Base-by-base conservation (phyloP, 345 rosid species). In the Salix dunnii region DNA sequence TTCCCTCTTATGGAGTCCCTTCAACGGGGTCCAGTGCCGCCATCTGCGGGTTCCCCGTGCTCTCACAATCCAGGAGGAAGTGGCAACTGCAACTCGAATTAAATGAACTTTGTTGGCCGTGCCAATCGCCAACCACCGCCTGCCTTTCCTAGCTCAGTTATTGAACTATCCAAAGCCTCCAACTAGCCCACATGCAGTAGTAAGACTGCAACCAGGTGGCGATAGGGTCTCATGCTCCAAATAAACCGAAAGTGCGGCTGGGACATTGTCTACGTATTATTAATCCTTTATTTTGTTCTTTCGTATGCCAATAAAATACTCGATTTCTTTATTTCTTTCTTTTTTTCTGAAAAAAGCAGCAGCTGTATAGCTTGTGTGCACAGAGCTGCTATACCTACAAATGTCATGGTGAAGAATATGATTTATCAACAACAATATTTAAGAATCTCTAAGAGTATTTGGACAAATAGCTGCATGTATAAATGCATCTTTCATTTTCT, bases 91-190 rank as follows among this genome's bases (percentile, higher is more conserved):
- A 2, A 18, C 3, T 31, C 77, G 74, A 70, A 31, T 10, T 65
- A 25, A 43, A 79, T 72, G 77, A 84, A 84, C 77, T 77, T 72
- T 9, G 85, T 79, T 35, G 84, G 82, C 74, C 81, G 27, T 20
- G 23, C 27, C 76, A 28, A 40, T 36, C 71, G 30, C 8, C 86
- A 73, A 0, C 72, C 82, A 18, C 76, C 78, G 0, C 55, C 74
- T 2, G 8, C 74, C 2, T 48, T 66, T 28, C 70, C 68, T 0
- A 10, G 20, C 67, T 40, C 64, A 3, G 21, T 27, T 16, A 28
- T 20, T 33, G 61, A n/a, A 6, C 28, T n/a, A 9, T 1, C 63
- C 28, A 58, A 58, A 1, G 28, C 63, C 63, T 23, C 63, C n/a
- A 58, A 58, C 0, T 58, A 58, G 63, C 10, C 63, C 28, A 10